These are phyloP conservation scores for Aureobasidium sp. DNA, from an alignment of 2,329 filamentous ascomycete species.

Conservation along the genomic window DNA sequence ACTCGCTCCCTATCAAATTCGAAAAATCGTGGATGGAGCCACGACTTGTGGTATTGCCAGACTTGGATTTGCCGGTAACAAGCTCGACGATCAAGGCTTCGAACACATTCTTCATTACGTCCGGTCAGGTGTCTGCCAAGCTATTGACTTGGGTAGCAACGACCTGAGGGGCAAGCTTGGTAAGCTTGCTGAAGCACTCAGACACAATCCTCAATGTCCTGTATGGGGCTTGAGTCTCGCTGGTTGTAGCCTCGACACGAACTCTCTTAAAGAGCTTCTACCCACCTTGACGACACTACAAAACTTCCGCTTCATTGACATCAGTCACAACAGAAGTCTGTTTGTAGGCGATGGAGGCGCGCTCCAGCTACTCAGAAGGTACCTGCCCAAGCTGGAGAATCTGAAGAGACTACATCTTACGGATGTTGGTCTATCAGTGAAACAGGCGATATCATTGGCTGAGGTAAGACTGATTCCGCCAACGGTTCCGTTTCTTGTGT, in stretches of 20 bases:
- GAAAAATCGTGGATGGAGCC: slow-evolving; percentile 83
- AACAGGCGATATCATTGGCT: slow-evolving; percentile 90
- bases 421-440: slow-evolving; percentile 84
- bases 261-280: slow-evolving; percentile 77
- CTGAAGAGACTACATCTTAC: slow-evolving; percentile 89
- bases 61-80: slow-evolving; percentile 85
- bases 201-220: slow-evolving; percentile 49
- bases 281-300: slow-evolving; percentile 75
- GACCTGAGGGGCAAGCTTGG: slow-evolving; percentile 60
- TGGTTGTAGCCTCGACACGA: slow-evolving; percentile 82
- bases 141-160: slow-evolving; percentile 90
- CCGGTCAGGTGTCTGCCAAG: slow-evolving; percentile 80
- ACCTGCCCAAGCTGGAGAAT: slow-evolving; percentile 80
- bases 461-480: slow-evolving; percentile 51
- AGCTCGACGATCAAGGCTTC: slow-evolving; percentile 77
- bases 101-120: slow-evolving; percentile 82
- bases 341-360: slow-evolving; percentile 76
- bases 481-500: too few relatives aligned
- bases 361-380: slow-evolving; percentile 74
- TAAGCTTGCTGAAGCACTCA: slow-evolving; percentile 57
- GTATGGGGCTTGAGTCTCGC: slow-evolving; percentile 88
- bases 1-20: slow-evolving; percentile 75
- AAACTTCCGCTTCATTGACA: slow-evolving; percentile 87
- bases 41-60: slow-evolving; percentile 80
- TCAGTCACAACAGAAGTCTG: slow-evolving; percentile 88